These are phyloP conservation scores for Aspergillus sp. DNA, from an alignment of 2,329 filamentous ascomycete species.

Conservation along the genomic window DNA sequence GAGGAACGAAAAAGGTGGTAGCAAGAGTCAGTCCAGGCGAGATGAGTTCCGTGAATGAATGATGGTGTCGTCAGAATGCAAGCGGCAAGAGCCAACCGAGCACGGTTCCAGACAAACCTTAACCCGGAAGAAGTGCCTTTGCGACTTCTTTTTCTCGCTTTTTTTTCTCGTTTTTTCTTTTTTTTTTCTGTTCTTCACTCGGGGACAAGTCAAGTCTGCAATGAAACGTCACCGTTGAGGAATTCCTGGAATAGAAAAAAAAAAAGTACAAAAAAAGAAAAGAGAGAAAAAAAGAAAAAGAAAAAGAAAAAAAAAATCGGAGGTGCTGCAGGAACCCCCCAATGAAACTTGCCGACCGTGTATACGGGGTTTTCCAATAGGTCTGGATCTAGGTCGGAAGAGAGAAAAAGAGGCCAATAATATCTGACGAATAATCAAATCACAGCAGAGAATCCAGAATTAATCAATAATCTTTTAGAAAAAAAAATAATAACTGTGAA, in stretches of 20 bases:
- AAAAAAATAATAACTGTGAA: constrained; percentile 7
- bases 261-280: constrained; percentile 5
- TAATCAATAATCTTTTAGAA: background rate
- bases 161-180: background rate
- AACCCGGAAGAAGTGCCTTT: constrained; percentile 12
- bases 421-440: background rate
- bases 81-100: constrained; percentile 34
- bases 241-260: background rate
- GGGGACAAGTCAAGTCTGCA: background rate
- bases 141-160: background rate
- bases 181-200: background rate
- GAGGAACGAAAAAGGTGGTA: too few species aligned
- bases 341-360: constrained; percentile 11
- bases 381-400: background rate
- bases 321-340: background rate
- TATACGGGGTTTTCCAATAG: constrained; percentile 11
- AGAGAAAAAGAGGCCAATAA: background rate
- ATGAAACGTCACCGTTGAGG: constrained; percentile 6
- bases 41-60: constrained; percentile 4
- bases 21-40: too few species aligned
- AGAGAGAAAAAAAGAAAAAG: constrained; percentile 1
- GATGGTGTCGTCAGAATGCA: constrained; percentile 38
- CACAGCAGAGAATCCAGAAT: background rate
- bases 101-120: constrained; percentile 33
- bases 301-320: constrained; percentile 2